A percentile compares a stretch with the other conserved stretches of the same genome.
Evolutionary conservation across 1,284 basidiomycete genomes (phyloP).

Genomic region (Gymnopus androsaceus): DNA sequence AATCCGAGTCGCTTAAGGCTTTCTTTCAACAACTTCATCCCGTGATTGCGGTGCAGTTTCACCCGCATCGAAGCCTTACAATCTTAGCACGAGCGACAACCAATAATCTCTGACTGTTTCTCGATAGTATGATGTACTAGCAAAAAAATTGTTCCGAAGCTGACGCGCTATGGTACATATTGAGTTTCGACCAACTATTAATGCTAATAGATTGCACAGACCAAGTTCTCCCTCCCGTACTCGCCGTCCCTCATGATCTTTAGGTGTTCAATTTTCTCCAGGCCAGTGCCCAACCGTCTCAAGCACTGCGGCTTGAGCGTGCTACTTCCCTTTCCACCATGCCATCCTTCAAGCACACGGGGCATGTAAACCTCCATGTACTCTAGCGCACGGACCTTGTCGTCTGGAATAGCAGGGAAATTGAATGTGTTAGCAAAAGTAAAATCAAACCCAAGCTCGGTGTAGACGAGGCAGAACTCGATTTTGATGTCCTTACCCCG

Average conservation of each 20-base stretch:
- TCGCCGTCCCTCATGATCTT: conserved; percentile 9
- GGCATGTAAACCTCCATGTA: conserved; percentile 8
- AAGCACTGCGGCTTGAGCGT: conserved; percentile 5
- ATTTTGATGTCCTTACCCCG: conserved; percentile 6
- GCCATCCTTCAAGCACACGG: conserved; percentile 6
- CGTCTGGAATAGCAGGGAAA: background rate
- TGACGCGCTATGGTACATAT: no score
- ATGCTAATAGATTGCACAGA: background rate
- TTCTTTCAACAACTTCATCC: no score
- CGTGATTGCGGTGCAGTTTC: no score
- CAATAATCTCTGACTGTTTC: no score
- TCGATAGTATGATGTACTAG: no score
- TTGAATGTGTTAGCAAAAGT: background rate
- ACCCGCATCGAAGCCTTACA: no score
- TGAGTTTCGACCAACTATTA: no score
- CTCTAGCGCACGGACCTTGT: conserved; percentile 2
- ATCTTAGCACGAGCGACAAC: no score
- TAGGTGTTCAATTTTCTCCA: conserved; percentile 2
- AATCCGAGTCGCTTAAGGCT: no score
- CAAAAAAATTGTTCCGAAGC: no score
- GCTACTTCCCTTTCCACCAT: conserved; percentile 3
- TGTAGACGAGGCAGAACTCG: conserved; percentile 6
- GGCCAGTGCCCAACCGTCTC: conserved; percentile 3
- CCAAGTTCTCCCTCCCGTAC: conserved; percentile 7
- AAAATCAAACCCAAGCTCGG: background rate